Base-by-base conservation (phyloP, 352 stramenopile genomes). In the Phytophthora pseudosyringae region DNA sequence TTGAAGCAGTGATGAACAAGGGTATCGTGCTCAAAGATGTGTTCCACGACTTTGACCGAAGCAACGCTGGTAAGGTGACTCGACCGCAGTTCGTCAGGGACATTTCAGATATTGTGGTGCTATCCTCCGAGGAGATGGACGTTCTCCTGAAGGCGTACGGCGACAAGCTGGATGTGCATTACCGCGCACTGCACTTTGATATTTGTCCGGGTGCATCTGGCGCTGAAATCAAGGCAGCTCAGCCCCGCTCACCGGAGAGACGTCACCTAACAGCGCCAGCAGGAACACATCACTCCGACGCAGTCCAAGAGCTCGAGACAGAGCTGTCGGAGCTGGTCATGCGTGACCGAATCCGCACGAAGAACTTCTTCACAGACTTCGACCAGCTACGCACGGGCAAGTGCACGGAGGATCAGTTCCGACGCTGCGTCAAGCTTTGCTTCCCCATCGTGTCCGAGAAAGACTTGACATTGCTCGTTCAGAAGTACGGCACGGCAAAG, bases 11-110 rank as follows among this genome's bases (percentile, higher is more conserved):
- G n/a, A 80, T 82, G 58, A 86, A 76, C 66, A 93, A 92, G 52
- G 87, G 87, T 8, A 80, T 95, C 41, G 83, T 95, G n/a, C 62
- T 95, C 7, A 95, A 95, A 56, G 86, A 94, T 45, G 86, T 95
- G 0, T 95, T 95, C 53, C 87, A 86, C 41, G 87, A 95, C 58
- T 95, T 95, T 21, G 86, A 95, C 50, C 76, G 81, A 43, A 94
- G 78, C 68, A 93, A 95, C 48, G 83, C 84, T 10, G 87, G 87
- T 26, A 92, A 92, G 54, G 87, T 95, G 29, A 94, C 86, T 5
- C 89, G 88, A 44, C 39, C 86, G 8, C 85, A 93, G 68, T 95
- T 95, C 47, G 69, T 90, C 2, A 73, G 87, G 11, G 82, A 92
- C 53, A 59, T 95, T 26, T 70, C 85, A 1, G 80, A 91, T 56